Conservation (phyloP, 768 basidiomycete species). For the Suillus paluster region DNA sequence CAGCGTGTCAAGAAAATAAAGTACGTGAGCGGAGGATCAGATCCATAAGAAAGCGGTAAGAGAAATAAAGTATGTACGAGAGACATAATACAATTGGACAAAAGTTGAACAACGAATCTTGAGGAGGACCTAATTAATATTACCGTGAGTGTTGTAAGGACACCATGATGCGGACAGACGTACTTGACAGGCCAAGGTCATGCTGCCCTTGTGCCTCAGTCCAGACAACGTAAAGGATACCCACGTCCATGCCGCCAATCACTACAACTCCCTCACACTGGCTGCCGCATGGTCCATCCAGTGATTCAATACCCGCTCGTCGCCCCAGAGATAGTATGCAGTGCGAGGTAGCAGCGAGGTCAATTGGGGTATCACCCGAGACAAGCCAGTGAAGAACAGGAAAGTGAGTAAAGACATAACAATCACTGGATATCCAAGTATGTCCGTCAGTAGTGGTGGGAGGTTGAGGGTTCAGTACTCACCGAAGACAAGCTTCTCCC, state of each 20-base stretch:
- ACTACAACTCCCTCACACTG: constrained; percentile 9
- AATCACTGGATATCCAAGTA: constrained; percentile 33
- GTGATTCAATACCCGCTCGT: constrained; percentile 24
- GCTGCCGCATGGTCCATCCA: constrained; percentile 15
- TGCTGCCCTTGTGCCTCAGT: background rate
- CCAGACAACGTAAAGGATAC: background rate
- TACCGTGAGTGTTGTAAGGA: background rate
- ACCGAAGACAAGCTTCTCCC: constrained; percentile 63
- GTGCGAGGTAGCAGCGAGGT: constrained; percentile 50
- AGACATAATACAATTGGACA: background rate
- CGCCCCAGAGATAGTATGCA: constrained; percentile 60
- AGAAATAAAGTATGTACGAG: background rate
- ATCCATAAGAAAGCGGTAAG: background rate
- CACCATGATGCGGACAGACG: background rate
- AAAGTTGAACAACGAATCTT: background rate
- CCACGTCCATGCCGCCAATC: background rate
- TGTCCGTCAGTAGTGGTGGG: background rate
- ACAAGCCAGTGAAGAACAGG: constrained; percentile 49
- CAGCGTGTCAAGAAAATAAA: background rate
- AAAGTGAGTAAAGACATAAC: constrained; percentile 38
- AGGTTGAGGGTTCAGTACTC: constrained; percentile 26
- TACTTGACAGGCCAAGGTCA: background rate
- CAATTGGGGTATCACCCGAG: constrained; percentile 60
- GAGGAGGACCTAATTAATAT: background rate
- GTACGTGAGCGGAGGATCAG: background rate